Evolutionary conservation across 768 basidiomycete genomes (phyloP), one percentile per base, ranked within the genome.

Genomic region (Mycena capillaripes): DNA sequence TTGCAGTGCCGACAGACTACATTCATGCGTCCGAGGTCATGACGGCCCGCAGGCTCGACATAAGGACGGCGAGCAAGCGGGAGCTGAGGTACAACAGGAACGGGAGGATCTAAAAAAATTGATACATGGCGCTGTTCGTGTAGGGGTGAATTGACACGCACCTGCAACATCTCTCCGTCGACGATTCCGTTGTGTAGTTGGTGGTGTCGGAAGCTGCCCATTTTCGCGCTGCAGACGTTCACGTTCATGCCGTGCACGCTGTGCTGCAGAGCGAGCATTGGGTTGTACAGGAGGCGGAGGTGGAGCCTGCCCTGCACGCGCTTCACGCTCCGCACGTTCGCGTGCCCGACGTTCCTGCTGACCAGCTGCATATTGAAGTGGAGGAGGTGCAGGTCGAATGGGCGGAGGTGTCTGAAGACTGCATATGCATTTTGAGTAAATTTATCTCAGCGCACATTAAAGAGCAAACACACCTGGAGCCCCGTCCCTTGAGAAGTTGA

Each of bases 11-110:
- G 71, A 66, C 84, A 86, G n/a, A 36, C 21, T 2, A 82, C 42
- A 70, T 83, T 72, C 85, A 86, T 86, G 0, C 67, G 65, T 0
- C 85, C 84, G 16, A 84, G 74, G 57, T 83, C 76, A 21, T 64
- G 63, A 6, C 50, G 50, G 3, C 6, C 32, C 17, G 34, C 32
- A 23, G 63, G 63, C 48, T 64, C 63, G 4, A 8, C 9, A n/a
- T 60, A 60, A 3, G 59, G 59, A 40, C 25, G 40, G 5, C 42
- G 59, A 27, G 59, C 59, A 60, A 32, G 17, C 10, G 59, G 40
- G 17, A 57, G 56, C 46, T 14, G 12, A 38, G 56, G 29, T 57
- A 25, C 34, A 30, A 11, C 32, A 21, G 27, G 2, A 12, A 29
- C 50, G 29, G 50, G 19, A 52, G 50, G 21, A 25, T 10, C 21